phyloP scores from a whole-genome alignment of 2,329 filamentous ascomycete genomes.

The Fusarium camptoceras region DNA sequence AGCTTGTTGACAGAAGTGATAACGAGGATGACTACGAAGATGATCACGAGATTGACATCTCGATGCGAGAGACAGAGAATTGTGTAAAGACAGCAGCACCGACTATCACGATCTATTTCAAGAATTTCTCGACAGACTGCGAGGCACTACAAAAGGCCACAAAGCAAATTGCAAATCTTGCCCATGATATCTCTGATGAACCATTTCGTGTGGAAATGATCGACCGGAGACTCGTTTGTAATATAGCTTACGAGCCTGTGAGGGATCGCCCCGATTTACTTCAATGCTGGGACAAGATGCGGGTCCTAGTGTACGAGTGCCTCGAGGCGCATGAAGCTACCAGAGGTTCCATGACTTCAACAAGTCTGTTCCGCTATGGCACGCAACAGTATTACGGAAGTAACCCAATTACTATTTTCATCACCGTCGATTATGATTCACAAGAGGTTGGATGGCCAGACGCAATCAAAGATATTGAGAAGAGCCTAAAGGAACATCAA shows the following conservation, averaged over 20 bases:
- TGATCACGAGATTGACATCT: too few relatives aligned
- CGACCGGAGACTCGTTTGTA: fast-evolving
- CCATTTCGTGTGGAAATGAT: neutral
- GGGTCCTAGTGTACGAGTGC: neutral
- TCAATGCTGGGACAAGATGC: neutral
- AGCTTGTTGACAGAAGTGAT: too few relatives aligned
- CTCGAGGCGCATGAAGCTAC: neutral
- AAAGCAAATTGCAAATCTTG: fast-evolving
- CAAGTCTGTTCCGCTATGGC: neutral
- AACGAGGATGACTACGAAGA: too few relatives aligned
- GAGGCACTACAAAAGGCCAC: neutral
- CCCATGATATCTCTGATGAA: fast-evolving
- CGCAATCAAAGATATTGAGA: neutral
- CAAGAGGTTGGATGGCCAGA: neutral
- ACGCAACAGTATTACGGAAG: fast-evolving
- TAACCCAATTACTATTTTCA: neutral
- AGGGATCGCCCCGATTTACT: neutral
- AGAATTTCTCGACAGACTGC: fast-evolving
- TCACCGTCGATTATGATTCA: neutral
- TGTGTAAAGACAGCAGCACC: fast-evolving
- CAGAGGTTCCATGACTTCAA: neutral
- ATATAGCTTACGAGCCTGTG: fast-evolving
- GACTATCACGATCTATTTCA: fast-evolving
- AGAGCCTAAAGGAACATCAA: neutral
- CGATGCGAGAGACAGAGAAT: neutral